phyloP scores from a whole-genome alignment of 257 asterid genomes.

The Penstemon eatonii region DNA sequence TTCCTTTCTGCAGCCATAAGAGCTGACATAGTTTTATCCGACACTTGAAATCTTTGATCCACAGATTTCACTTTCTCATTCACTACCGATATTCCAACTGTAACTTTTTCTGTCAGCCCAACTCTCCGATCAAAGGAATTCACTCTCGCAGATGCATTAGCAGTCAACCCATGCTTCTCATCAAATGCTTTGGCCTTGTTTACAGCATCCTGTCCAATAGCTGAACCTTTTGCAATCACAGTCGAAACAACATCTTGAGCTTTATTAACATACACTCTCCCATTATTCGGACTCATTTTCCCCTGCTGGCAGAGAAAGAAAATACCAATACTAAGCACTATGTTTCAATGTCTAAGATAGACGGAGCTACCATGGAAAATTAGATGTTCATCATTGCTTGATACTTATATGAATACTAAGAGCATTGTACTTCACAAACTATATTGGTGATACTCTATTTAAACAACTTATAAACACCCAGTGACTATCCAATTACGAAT shows the following conservation, averaged over 20 bases:
- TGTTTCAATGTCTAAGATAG: not conserved
- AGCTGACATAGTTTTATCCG: constrained; percentile 97
- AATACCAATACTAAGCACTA: constrained; percentile 19
- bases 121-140: constrained; percentile 82
- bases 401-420: not conserved
- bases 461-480: not conserved
- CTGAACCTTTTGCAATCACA: constrained; percentile 91
- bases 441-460: not conserved
- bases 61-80: constrained; percentile 94
- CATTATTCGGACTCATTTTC: constrained; percentile 48
- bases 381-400: not conserved
- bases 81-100: constrained; percentile 81
- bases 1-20: constrained; percentile 91
- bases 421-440: not conserved
- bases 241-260: constrained; percentile 92
- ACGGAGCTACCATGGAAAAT: not conserved
- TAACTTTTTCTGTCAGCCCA: constrained; percentile 76
- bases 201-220: constrained; percentile 86
- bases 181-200: constrained; percentile 95
- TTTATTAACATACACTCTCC: constrained; percentile 64
- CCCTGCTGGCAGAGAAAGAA: constrained; percentile 45
- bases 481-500: not conserved
- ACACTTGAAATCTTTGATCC: constrained; percentile 90
- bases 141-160: constrained; percentile 93
- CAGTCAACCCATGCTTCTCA: constrained; percentile 80